Evolutionary conservation across 345 rosid genomes (phyloP), one percentile per base, ranked within the genome.

Genomic region (Sisymbrium irio): DNA sequence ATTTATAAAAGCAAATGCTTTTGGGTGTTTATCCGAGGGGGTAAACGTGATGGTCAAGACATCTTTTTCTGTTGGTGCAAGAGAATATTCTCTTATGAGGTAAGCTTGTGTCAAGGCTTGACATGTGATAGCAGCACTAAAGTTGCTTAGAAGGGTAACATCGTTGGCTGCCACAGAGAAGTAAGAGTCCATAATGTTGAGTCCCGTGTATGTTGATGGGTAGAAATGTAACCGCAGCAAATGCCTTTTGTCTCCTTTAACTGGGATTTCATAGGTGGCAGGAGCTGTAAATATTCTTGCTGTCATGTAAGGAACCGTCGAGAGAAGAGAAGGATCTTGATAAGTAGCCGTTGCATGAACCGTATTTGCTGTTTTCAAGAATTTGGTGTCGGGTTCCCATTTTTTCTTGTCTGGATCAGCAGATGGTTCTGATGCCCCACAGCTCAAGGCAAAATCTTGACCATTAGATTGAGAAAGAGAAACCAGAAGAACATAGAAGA

Each of bases 291-390:
- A 89, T 37, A 89, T 77, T 71, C 98, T 83, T 7, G 94, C 94
- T 6, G 80, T 81, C 97, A 90, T 89, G 74, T 82, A 89, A 6
- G 97, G 98, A 56, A 90, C 40, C 7, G 73, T 49, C 0, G 97
- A 89, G 35, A 67, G 72, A 67, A 89, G 88, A 0, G 94, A 83
- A 67, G 97, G 85, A 61, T 90, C 96, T 67, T 90, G 96, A 61
- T 67, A 73, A 9, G 82, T 68, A 33, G 97, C 90, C 53, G 70
- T 78, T 7, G 79, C 82, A 0, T 69, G 59, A 12, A 59, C 72
- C 4, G 90, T 84, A 35, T 68, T 67, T 4, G 65, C 67, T 3
- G 84, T 72, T 15, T 44, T 25, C 32, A 92, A 60, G 72, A 80
- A 89, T 58, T 84, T 84, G 3, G 69, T 42, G 73, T 95, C 93